Base-by-base conservation (phyloP, 352 stramenopile genomes). In the Phytophthora ramorum region DNA sequence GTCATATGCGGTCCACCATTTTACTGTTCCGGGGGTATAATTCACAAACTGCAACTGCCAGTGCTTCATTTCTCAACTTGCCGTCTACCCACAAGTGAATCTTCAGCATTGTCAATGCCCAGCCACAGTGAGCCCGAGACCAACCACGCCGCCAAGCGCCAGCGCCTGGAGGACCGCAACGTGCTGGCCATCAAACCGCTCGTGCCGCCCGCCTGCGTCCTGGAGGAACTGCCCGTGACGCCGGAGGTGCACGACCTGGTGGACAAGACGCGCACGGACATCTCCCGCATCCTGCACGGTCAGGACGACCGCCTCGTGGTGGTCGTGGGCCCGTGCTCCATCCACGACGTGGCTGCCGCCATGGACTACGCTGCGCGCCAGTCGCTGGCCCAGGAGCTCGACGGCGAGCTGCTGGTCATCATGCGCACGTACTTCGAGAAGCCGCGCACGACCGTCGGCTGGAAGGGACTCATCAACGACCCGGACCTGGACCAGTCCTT, bases 391-490 rank as follows among this genome's bases (percentile, higher is more conserved):
- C 67, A 81, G 13, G 79, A 92, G 58, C 68, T 91, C 3, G 63
- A 75, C 24, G 74, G 79, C 12, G 85, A 95, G 53, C 64, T 95
- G 43, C 64, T 93, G 44, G 76, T 95, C 50, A 87, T 93, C 66
- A 95, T 95, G 87, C 83, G 87, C 71, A 91, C 87, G 28, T 95
- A 95, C 79, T 95, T 95, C 62, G 87, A 95, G 62, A 95, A 95
- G 68, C 87, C 87, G 22, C 85, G 87, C 56, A 95, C 87, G n/a
- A 95, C 87, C 0, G 75, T 95, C 30, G 87, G 87, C 22, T 95
- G 87, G 87, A 95, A 95, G 63, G 87, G 87, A 3, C 69, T 95
- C 28, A 95, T 95, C 64, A 95, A 95, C 65, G 87, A 95, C 71
- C 87, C 87, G 34, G 85, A 95, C 49, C 77, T 95, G 8, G 62